A percentile compares a stretch with the other conserved stretches of the same genome.
Evolutionary conservation across 192 early-diverging fungal genomes (phyloP).

Genomic region (Entomortierella beljakovae): DNA sequence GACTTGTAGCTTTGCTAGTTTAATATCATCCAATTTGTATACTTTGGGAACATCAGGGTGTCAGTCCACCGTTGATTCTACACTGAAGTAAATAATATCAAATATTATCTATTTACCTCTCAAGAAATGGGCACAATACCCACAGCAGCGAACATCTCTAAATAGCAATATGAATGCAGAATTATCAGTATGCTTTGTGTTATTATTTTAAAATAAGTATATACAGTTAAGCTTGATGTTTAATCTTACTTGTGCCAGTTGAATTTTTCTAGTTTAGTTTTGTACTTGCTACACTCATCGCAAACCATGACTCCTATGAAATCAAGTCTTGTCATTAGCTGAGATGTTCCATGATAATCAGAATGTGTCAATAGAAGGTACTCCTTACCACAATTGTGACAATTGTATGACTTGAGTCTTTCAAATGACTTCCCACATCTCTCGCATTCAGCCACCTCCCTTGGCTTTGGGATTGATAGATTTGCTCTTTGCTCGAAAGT

Average conservation of each 20-base stretch:
- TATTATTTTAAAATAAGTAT: too few relatives aligned
- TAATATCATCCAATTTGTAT: slow-evolving; percentile 24
- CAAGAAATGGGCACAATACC: slow-evolving; percentile 37
- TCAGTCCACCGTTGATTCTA: background rate
- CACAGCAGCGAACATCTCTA: slow-evolving; percentile 37
- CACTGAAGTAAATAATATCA: background rate
- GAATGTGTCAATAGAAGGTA: too few relatives aligned
- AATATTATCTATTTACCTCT: slow-evolving; percentile 9
- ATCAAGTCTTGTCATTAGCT: background rate
- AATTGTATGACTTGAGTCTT: slow-evolving; percentile 6
- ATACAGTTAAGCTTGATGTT: too few relatives aligned
- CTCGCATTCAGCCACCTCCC: slow-evolving; percentile 1
- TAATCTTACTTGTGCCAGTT: background rate
- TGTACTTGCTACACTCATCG: slow-evolving; percentile 25
- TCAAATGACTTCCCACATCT: slow-evolving; percentile 25
- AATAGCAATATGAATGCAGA: too few relatives aligned
- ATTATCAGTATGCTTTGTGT: too few relatives aligned
- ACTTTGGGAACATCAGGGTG: background rate
- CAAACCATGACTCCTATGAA: slow-evolving; percentile 19
- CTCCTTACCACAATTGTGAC: slow-evolving; percentile 31
- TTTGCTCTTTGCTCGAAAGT: background rate
- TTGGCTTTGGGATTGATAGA: background rate
- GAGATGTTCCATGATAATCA: too few relatives aligned
- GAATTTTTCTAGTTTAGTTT: slow-evolving; percentile 30
- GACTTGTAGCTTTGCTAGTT: slow-evolving; percentile 27